These are phyloP conservation scores for Penicillium ochrochloron DNA, from an alignment of 495 filamentous ascomycete species.

Conservation along the genomic window DNA sequence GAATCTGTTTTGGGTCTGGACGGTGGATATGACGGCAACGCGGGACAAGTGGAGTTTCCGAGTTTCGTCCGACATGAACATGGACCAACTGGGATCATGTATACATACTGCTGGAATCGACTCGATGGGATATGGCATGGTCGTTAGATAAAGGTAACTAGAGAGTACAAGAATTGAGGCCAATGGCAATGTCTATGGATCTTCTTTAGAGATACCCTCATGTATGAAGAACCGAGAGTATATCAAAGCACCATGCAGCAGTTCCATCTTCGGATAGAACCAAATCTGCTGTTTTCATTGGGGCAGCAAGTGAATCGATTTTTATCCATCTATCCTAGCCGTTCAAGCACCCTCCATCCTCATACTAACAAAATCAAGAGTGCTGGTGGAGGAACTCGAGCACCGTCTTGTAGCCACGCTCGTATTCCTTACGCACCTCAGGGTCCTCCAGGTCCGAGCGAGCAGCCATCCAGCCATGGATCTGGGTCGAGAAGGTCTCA, in stretches of 20 bases:
- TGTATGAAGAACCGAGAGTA: neutral
- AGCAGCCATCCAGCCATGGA: conserved; percentile 94
- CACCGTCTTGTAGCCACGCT: conserved; percentile 74
- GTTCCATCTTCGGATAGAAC: neutral
- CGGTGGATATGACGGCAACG: conserved; percentile 14
- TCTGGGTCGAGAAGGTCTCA: conserved; percentile 79
- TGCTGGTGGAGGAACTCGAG: conserved; percentile 78
- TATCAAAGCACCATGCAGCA: neutral
- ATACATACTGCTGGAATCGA: neutral
- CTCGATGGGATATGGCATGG: neutral
- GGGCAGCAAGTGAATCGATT: neutral
- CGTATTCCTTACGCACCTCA: conserved; percentile 74
- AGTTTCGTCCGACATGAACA: conserved; percentile 16
- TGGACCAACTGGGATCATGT: neutral
- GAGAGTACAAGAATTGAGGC: neutral
- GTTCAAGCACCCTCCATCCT: neutral
- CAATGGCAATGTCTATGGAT: neutral
- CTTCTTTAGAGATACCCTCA: too few relatives aligned
- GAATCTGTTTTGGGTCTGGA: conserved; percentile 3
- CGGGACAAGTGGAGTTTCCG: conserved; percentile 20
- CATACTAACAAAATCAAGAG: conserved; percentile 49
- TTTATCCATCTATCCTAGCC: neutral
- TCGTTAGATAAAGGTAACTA: neutral
- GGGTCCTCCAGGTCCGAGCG: conserved; percentile 68
- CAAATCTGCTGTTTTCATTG: neutral